phyloP scores from a whole-genome alignment of 176 grass and related monocot genomes.

The Oryza officinalis region DNA sequence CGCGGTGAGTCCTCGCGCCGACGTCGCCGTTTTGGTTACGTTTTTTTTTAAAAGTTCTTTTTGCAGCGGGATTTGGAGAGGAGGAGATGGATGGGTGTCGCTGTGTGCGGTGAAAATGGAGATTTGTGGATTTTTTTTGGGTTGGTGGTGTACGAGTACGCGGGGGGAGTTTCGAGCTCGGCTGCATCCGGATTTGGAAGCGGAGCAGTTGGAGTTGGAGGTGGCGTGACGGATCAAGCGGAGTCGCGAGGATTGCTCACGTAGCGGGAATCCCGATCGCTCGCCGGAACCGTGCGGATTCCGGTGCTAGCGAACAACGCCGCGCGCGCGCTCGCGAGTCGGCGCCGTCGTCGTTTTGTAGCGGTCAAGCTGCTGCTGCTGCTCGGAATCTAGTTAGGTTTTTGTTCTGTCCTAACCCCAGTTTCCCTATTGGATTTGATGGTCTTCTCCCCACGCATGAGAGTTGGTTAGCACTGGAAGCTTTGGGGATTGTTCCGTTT shows the following conservation, averaged over 20 bases:
- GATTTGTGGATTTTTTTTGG: neutral
- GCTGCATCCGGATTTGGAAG: neutral
- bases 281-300: neutral
- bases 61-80: neutral
- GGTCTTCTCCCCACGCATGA: neutral
- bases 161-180: slow-evolving; percentile 5
- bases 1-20: neutral
- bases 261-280: slow-evolving; percentile 31
- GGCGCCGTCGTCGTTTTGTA: slow-evolving; percentile 12
- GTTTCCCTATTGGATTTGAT: neutral
- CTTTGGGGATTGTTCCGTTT: neutral
- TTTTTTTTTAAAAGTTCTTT: neutral
- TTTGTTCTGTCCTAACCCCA: neutral
- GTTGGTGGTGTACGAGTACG: neutral
- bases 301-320: neutral
- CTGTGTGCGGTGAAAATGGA: neutral
- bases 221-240: slow-evolving; percentile 37
- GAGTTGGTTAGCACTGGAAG: neutral
- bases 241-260: neutral
- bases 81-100: neutral
- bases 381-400: slow-evolving; percentile 39
- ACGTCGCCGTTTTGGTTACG: neutral
- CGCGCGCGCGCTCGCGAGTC: too few relatives aligned
- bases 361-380: neutral
- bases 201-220: neutral